phyloP scores from a whole-genome alignment of 2,329 filamentous ascomycete genomes.

The Claviceps sp. region DNA sequence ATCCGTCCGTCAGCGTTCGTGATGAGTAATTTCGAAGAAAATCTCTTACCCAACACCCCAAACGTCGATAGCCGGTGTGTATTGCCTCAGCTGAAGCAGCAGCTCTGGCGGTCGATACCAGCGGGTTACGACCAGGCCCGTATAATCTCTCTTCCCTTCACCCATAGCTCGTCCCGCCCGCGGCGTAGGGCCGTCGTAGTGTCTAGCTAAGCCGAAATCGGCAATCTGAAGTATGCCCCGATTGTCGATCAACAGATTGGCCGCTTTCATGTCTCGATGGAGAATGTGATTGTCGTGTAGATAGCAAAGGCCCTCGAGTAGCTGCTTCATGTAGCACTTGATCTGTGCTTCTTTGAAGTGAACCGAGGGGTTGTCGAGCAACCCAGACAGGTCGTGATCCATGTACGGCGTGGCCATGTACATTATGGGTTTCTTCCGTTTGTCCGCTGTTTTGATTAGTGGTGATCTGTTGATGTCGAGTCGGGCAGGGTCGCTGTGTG shows the following conservation, averaged over 20 bases:
- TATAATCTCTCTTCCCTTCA: slow-evolving; percentile 80
- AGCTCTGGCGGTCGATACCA: slow-evolving; percentile 97
- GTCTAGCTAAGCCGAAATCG: slow-evolving; percentile 87
- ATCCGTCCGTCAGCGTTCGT: slow-evolving; percentile 11
- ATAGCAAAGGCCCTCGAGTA: slow-evolving; percentile 80
- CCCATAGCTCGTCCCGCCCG: slow-evolving; percentile 67
- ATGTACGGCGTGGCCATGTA: slow-evolving; percentile 99
- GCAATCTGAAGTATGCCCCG: slow-evolving; percentile 87
- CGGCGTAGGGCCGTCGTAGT: slow-evolving; percentile 78
- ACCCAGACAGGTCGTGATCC: slow-evolving; percentile 95
- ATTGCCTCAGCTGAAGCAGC: slow-evolving; percentile 71
- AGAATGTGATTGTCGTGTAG: slow-evolving; percentile 82
- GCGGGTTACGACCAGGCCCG: slow-evolving; percentile 86
- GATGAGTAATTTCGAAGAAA: neutral
- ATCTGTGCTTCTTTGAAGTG: slow-evolving; percentile 80
- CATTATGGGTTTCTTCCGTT: slow-evolving; percentile 72
- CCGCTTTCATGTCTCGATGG: slow-evolving; percentile 97
- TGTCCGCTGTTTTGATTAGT: slow-evolving; percentile 41
- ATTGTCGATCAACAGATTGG: slow-evolving; percentile 94
- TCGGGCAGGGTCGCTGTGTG: too few species aligned
- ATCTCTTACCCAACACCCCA: slow-evolving; percentile 82
- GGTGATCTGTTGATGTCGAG: neutral
- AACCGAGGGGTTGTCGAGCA: slow-evolving; percentile 88
- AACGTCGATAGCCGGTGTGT: slow-evolving; percentile 96
- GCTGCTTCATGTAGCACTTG: slow-evolving; percentile 93